These are phyloP conservation scores for Chalciporus sp. DNA, from an alignment of 1,284 basidiomycete species.

Conservation along the genomic window DNA sequence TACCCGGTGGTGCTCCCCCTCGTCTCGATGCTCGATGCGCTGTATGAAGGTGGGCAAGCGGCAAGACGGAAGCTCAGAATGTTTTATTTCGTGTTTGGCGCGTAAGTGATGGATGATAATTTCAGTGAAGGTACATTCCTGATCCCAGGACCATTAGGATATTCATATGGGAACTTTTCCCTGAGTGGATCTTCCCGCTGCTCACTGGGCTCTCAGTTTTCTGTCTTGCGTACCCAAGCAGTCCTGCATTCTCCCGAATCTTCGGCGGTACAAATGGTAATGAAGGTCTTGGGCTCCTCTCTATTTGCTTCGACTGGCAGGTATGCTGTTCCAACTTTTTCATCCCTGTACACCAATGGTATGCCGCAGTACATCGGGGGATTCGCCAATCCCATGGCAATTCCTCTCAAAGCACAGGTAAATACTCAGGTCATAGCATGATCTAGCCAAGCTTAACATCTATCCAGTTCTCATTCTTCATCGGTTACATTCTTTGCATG, in stretches of 20 bases:
- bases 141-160: conserved; percentile 33
- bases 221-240: conserved; percentile 57
- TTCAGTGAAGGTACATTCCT: background rate
- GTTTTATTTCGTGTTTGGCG: conserved; percentile 53
- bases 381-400: conserved; percentile 43
- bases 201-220: conserved; percentile 56
- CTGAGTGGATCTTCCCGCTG: conserved; percentile 54
- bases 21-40: conserved; percentile 57
- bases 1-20: conserved; percentile 57
- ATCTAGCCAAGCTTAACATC: background rate
- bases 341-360: too few relatives aligned
- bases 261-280: conserved; percentile 67
- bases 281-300: conserved; percentile 53
- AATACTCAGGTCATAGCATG: background rate
- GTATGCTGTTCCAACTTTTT: conserved; percentile 9
- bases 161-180: conserved; percentile 53
- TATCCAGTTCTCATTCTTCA: conserved; percentile 40
- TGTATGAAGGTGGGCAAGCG: conserved; percentile 52
- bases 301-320: conserved; percentile 61
- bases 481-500: conserved; percentile 50
- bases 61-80: conserved; percentile 47
- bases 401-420: conserved; percentile 46
- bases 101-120: conserved; percentile 22
- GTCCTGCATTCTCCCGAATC: conserved; percentile 50
- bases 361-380: conserved; percentile 45